Conservation (phyloP, 371 early-diverging fungal species). For the Syncephalastrum sp. region DNA sequence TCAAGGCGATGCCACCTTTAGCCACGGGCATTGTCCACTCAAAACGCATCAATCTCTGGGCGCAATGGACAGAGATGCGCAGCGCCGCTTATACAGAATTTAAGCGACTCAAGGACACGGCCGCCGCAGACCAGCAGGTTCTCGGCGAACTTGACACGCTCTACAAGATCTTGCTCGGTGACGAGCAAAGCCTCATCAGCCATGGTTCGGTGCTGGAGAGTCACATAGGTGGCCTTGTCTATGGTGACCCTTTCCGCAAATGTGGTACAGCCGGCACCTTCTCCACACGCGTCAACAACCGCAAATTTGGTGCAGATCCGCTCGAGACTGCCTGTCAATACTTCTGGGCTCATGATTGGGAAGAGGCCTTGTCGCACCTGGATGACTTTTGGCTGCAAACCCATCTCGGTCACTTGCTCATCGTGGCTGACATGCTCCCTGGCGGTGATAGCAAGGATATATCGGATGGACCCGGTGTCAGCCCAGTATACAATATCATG, state of each 20-base stretch:
- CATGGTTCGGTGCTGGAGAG: constrained; percentile 13
- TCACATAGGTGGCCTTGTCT: constrained; percentile 11
- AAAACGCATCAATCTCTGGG: background rate
- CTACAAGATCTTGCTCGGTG: constrained; percentile 14
- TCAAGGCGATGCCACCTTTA: background rate
- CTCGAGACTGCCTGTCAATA: constrained; percentile 12
- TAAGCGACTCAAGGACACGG: constrained; percentile 5
- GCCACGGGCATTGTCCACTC: background rate
- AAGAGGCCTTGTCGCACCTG: constrained; percentile 10
- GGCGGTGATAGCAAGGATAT: constrained; percentile 1
- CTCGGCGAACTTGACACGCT: constrained; percentile 3
- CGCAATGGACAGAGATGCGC: background rate
- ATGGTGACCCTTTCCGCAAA: constrained; percentile 14
- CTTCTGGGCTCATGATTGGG: constrained; percentile 13
- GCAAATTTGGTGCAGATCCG: too few relatives aligned
- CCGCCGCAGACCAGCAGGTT: background rate
- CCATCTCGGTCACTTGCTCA: constrained; percentile 22
- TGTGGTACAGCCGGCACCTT: background rate
- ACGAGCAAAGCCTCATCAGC: constrained; percentile 10
- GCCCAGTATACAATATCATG: constrained; percentile 30
- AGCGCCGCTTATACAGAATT: background rate
- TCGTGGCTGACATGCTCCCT: constrained; percentile 11
- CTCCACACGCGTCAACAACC: too few relatives aligned
- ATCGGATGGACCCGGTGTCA: constrained; percentile 13
- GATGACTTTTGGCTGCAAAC: constrained; percentile 17